Base-by-base conservation (phyloP, 108 stramenopile genomes). In the Pseudonitzschia delicatissima region DNA sequence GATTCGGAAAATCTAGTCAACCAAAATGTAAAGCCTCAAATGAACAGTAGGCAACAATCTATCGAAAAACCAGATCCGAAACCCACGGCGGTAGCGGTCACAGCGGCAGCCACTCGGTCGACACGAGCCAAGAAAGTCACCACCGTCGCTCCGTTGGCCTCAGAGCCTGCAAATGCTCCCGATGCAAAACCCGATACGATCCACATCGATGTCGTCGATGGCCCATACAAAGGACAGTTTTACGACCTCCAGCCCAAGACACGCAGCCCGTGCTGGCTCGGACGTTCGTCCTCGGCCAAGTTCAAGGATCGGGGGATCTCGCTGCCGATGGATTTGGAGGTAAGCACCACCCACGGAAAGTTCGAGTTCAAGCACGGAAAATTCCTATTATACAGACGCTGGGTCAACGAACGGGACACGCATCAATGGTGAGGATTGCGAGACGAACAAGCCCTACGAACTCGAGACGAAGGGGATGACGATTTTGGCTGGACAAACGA, bases 321-420 rank as follows among this genome's bases (percentile, higher is more conserved):
- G 0, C 67, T 94, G 0, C 62, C 68, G 28, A 77, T 83, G 48
- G 92, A 94, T 74, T 71, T 77, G 68, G 92, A 94, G 64, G 86
- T 91, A 5, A 85, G 84, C 17, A 94, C 92, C 1, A 85, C 89
- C 5, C 92, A 94, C 76, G 92, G 87, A 4, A 85, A 83, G 42
- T 87, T 94, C 67, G 64, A 78, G 28, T 40, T 36, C 9, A 50
- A 55, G 29, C 45, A 45, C 18, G 72, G 72, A 2, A 80, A 75
- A 52, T 75, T 81, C n/a, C 50, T 87, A 77, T 50, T 94, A 73
- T 66, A 73, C 77, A 6, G 92, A 94, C 70, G 79, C 79, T 7
- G 92, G 87, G 35, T 86, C 84, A n/a, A 89, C 92, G 40, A 94
- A 94, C 73, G 92, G 92, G 32, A 83, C 81, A 2, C 57, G 44